Conservation (phyloP, 75 land plant species). For the Ceratopteris richardii region DNA sequence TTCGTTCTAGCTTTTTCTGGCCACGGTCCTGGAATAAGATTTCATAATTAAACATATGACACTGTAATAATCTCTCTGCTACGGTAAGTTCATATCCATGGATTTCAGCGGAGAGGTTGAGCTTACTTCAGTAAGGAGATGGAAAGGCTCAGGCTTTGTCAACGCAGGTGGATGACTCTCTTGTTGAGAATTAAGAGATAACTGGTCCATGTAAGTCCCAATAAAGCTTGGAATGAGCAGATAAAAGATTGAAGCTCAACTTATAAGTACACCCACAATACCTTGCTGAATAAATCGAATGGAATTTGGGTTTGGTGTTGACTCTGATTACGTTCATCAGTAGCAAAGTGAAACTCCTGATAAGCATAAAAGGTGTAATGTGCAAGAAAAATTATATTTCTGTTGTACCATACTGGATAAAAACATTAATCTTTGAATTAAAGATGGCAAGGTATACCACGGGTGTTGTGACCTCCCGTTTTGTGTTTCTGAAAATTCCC, state of each 20-base stretch:
- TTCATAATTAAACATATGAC: not conserved
- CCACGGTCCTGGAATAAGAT: constrained; percentile 64
- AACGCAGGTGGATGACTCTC: constrained; percentile 21
- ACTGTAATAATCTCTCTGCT: no score
- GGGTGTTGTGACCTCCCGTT: constrained; percentile 71
- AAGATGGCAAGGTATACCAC: constrained; percentile 21
- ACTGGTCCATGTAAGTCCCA: constrained; percentile 45
- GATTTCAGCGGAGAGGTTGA: no score
- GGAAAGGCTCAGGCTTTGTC: constrained; percentile 74
- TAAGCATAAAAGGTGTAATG: not conserved
- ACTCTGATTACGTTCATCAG: constrained; percentile 67
- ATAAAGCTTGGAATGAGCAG: no score
- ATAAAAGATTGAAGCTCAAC: no score
- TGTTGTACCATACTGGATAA: not conserved
- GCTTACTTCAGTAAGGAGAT: constrained; percentile 77
- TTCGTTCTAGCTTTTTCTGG: constrained; percentile 56
- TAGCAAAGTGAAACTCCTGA: constrained; percentile 86
- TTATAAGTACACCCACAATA: no score
- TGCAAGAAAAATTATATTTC: not conserved
- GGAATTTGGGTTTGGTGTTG: constrained; percentile 14
- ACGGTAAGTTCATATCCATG: no score
- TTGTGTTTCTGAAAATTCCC: constrained; percentile 53
- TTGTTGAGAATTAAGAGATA: constrained; percentile 62
- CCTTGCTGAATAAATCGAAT: constrained; percentile 71
- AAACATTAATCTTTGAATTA: not conserved